phyloP scores from a whole-genome alignment of 495 filamentous ascomycete species.

The Tuber brumale region DNA sequence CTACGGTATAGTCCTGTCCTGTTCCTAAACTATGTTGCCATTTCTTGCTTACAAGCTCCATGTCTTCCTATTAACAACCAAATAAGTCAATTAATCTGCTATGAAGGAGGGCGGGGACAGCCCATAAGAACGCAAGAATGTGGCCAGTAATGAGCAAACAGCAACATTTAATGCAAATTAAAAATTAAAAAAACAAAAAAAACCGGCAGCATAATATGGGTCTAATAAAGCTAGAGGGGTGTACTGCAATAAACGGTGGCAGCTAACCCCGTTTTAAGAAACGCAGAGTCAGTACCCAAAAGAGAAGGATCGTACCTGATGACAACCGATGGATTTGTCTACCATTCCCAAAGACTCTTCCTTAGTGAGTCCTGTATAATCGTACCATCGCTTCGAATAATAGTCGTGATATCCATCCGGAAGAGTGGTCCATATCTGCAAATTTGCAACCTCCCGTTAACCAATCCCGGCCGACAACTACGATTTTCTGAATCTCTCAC shows the following conservation, averaged over 20 bases:
- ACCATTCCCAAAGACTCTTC: conserved; percentile 48
- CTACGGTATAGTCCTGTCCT: conserved; percentile 58
- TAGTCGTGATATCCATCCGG: conserved; percentile 58
- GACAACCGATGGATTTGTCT: conserved; percentile 15
- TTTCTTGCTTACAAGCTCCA: conserved; percentile 46
- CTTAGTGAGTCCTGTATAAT: conserved; percentile 58
- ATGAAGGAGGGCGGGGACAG: neutral
- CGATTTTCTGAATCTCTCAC: neutral
- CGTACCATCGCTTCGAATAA: conserved; percentile 63
- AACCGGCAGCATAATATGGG: conserved; percentile 5
- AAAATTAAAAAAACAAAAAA: neutral
- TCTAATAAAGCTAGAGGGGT: conserved; percentile 13
- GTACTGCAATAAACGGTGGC: conserved; percentile 47
- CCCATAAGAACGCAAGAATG: neutral
- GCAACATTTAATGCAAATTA: neutral
- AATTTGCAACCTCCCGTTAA: neutral
- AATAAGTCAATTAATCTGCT: conserved; percentile 15
- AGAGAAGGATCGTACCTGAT: neutral
- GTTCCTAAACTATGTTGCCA: conserved; percentile 57
- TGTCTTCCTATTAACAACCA: conserved; percentile 48
- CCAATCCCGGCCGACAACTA: neutral
- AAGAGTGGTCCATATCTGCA: conserved; percentile 55
- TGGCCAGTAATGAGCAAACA: neutral
- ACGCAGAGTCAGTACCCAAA: conserved; percentile 13
- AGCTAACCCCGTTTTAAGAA: conserved; percentile 41